These are phyloP conservation scores for Diospyros kaki DNA, from an alignment of 148 eudicot species.

Conservation along the genomic window DNA sequence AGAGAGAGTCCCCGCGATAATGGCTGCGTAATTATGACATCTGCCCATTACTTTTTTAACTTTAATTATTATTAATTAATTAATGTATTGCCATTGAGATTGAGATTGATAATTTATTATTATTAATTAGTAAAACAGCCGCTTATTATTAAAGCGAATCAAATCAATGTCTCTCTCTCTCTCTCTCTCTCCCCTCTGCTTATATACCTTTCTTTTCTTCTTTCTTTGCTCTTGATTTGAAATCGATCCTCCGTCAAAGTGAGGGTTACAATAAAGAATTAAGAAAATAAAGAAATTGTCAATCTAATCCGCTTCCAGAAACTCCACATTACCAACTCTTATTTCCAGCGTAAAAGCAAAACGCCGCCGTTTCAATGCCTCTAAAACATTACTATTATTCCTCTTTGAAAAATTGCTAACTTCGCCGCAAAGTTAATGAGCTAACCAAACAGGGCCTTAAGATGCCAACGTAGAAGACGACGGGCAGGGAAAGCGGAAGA, in stretches of 20 bases:
- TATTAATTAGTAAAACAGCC: neutral
- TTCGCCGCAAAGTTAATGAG: conserved; percentile 10
- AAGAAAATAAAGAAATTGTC: neutral
- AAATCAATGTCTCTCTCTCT: neutral
- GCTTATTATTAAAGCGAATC: neutral
- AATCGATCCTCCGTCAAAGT: neutral
- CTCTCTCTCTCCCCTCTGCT: neutral
- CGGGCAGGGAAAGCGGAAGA: neutral
- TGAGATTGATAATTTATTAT: neutral
- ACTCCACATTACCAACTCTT: neutral
- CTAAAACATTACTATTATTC: neutral
- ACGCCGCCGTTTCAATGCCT: neutral
- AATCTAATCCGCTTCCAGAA: neutral
- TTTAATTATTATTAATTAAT: neutral
- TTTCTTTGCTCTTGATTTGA: too few species aligned
- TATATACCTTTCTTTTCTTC: neutral
- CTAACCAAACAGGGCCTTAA: neutral
- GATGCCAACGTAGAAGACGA: neutral
- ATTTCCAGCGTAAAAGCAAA: neutral
- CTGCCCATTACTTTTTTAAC: neutral
- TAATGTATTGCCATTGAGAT: neutral
- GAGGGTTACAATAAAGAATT: neutral
- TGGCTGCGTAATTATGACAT: neutral
- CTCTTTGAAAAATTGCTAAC: neutral
- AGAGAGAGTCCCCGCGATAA: too few species aligned